phyloP scores from a whole-genome alignment of 2,329 filamentous ascomycete genomes.

The Stromatinia cepivora region DNA sequence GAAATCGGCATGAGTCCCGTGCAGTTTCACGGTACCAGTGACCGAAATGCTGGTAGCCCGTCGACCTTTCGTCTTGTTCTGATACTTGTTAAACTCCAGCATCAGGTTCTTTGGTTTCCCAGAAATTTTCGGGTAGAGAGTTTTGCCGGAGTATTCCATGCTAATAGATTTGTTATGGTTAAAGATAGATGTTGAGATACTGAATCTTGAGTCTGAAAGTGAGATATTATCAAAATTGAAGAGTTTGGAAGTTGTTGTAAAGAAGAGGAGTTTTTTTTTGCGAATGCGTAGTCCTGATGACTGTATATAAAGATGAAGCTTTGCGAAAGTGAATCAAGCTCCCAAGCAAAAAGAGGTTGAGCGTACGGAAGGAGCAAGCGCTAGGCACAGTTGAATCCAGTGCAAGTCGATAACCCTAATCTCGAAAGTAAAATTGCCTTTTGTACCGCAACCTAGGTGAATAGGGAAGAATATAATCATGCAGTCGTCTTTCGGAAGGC shows the following conservation, averaged over 20 bases:
- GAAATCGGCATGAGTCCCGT: constrained; percentile 34
- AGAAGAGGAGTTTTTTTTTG: not conserved
- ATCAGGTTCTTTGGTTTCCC: constrained; percentile 11
- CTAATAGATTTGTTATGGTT: not conserved
- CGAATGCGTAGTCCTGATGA: not conserved
- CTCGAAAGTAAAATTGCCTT: not conserved
- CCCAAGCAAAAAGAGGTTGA: not conserved
- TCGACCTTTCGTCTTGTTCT: not conserved
- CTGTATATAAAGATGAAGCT: not conserved
- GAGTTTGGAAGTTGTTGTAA: not conserved
- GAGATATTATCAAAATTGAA: not conserved
- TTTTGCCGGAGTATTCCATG: no score
- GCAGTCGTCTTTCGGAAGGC: not conserved
- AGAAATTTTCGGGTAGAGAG: constrained; percentile 4
- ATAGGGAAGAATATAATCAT: not conserved
- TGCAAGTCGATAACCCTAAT: not conserved
- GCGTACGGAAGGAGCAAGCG: not conserved
- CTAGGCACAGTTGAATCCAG: not conserved
- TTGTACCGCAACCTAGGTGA: not conserved
- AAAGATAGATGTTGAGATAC: not conserved
- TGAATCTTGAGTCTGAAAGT: not conserved
- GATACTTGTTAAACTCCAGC: constrained; percentile 1
- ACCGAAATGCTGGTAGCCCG: constrained; percentile 19
- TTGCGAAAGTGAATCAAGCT: not conserved
- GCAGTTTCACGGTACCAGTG: constrained; percentile 35